These are phyloP conservation scores for Przewalskia tangutica DNA, from an alignment of 257 asterid genomes.

Conservation along the genomic window DNA sequence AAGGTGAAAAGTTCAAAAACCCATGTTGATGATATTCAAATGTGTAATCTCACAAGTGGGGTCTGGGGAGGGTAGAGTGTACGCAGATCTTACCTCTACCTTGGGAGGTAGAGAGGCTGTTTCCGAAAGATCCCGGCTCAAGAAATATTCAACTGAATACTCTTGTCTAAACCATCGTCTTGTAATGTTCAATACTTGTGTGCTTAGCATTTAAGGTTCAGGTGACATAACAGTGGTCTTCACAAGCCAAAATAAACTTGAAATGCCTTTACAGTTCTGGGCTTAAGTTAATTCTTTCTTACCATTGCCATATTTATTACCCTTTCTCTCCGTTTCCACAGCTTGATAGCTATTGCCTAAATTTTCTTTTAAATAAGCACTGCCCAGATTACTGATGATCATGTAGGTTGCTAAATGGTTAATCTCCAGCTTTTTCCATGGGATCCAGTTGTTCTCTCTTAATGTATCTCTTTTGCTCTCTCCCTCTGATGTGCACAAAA, in stretches of 20 bases:
- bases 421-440: not conserved
- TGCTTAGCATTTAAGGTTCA: not conserved
- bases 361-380: not conserved
- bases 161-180: not conserved
- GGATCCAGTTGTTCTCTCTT: not conserved
- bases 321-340: not conserved
- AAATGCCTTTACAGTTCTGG: not conserved
- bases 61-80: too few species aligned
- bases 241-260: not conserved
- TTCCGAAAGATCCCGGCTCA: too few species aligned
- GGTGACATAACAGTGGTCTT: not conserved
- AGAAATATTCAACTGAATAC: not conserved
- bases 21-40: not conserved
- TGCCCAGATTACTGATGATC: not conserved
- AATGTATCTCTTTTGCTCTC: not conserved
- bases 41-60: too few species aligned
- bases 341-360: not conserved
- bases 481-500: not conserved
- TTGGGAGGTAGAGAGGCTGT: too few species aligned
- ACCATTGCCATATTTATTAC: not conserved
- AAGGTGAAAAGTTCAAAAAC: not conserved
- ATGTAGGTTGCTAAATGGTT: not conserved
- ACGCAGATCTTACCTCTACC: too few species aligned
- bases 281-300: not conserved
- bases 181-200: not conserved